Evolutionary conservation across 306 rosid species (phyloP).

Genomic region (Prunus padus): DNA sequence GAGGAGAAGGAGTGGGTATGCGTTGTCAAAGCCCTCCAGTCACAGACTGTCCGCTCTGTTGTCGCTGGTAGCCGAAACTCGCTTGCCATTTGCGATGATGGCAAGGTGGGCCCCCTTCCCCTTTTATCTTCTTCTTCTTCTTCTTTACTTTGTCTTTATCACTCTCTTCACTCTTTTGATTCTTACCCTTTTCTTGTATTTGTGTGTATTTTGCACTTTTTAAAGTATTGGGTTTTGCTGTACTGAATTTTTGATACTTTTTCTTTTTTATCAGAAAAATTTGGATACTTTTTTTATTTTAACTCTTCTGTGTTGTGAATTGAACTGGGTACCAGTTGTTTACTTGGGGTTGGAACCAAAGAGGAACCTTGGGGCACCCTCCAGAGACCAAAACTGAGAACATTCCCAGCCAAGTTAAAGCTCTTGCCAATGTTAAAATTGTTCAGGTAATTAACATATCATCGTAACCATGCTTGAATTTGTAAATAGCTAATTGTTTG

Average conservation of each 20-base stretch:
- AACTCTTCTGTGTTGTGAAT: neutral
- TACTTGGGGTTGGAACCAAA: constrained; percentile 99
- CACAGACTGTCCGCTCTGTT: constrained; percentile 56
- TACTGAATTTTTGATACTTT: neutral
- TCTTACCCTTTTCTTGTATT: neutral
- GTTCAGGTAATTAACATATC: constrained; percentile 60
- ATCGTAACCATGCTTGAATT: neutral
- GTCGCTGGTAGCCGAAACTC: constrained; percentile 98
- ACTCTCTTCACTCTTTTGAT: neutral
- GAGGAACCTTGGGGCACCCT: constrained; percentile 93
- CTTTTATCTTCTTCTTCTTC: neutral
- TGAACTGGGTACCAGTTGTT: constrained; percentile 51
- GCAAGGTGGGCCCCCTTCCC: constrained; percentile 49
- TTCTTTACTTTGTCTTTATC: neutral
- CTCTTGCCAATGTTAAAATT: constrained; percentile 67
- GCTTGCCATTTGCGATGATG: constrained; percentile 80
- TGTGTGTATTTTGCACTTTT: neutral
- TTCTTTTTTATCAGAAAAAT: too few species aligned
- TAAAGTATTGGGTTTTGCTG: neutral
- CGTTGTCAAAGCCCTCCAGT: constrained; percentile 50
- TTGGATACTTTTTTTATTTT: too few species aligned
- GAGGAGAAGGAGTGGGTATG: constrained; percentile 77
- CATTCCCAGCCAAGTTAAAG: constrained; percentile 90
- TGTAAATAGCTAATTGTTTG: neutral
- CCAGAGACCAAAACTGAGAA: constrained; percentile 83